Conservation (phyloP, 768 basidiomycete species). For the Crepidotus variabilis region DNA sequence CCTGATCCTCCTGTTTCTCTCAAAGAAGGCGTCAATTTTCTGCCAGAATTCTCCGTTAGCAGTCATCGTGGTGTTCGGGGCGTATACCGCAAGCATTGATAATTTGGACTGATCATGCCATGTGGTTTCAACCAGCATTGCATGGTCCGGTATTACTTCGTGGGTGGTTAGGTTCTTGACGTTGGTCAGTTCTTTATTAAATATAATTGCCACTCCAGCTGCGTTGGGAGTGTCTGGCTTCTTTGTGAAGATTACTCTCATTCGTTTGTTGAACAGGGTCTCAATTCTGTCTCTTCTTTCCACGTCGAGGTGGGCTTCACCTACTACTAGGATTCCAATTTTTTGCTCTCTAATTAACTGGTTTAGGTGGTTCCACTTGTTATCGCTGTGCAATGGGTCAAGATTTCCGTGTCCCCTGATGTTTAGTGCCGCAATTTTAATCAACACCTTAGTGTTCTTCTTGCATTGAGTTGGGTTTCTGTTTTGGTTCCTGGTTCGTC, state of each 20-base stretch:
- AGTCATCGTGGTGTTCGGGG: constrained; percentile 25
- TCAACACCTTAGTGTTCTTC: constrained; percentile 8
- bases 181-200: constrained; percentile 26
- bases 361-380: constrained; percentile 24
- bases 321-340: constrained; percentile 24
- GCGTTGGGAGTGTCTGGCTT: constrained; percentile 15
- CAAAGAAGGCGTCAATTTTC: neutral
- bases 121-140: constrained; percentile 10
- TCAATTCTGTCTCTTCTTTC: constrained; percentile 10
- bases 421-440: constrained; percentile 19
- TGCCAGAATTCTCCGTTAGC: constrained; percentile 30
- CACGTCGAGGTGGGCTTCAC: constrained; percentile 28
- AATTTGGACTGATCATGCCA: constrained; percentile 19
- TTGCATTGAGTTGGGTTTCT: neutral
- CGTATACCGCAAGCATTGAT: constrained; percentile 28
- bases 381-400: neutral
- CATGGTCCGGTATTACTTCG: constrained; percentile 24
- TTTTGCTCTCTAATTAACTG: constrained; percentile 19
- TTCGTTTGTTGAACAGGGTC: constrained; percentile 1
- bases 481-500: neutral
- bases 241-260: constrained; percentile 16
- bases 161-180: constrained; percentile 7
- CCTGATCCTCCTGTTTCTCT: neutral
- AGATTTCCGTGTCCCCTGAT: constrained; percentile 16
- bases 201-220: constrained; percentile 28